Base-by-base conservation (phyloP, 805 yeast genomes). In the Cyberlindnera xishuangbannaensis region DNA sequence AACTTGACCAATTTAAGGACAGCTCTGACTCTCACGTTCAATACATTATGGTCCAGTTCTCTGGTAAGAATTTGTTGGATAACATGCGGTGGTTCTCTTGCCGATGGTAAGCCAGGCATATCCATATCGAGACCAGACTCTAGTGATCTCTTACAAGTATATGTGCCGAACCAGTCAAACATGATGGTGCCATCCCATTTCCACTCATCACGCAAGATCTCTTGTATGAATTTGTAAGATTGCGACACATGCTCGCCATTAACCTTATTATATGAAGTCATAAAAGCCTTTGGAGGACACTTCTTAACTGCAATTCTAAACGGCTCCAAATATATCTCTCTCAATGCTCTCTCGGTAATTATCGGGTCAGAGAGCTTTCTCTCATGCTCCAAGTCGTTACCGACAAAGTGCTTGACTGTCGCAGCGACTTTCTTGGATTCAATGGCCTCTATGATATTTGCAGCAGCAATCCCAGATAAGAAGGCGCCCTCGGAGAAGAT, bases 81-180 rank as follows among this genome's bases (percentile, higher is more conserved):
- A 13, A 72, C 53, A 12, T 65, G 57, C 12, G 51, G 54, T 9
- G 9, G 13, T 1, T 54, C 54, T 44, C 68, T 57, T 55, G 76
- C 64, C 31, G 64, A 55, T 7, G 78, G 56, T n/a, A 74, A 71
- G 25, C 83, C 83, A 1, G 84, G 84, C 79, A 74, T 73, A 51
- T 78, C 83, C 43, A 78, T 55, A 48, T 75, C 78, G 34, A 77
- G 58, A 8, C 83, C 83, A 22, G 72, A 71, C 20, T 65, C 62
- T 28, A 76, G 50, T 6, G 77, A 45, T 26, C 62, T 67, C 25
- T 58, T 61, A 22, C 56, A 55, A 12, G 76, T 62, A 47, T 69
- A 74, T 7, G 66, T 62, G 16, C 83, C 84, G 46, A 48, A 69
- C 83, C 83, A 77, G 54, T 77, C 84, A 14, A 77, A 69, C 76